Evolutionary conservation across 768 basidiomycete genomes (phyloP).

Genomic region (Trametes meyenii): DNA sequence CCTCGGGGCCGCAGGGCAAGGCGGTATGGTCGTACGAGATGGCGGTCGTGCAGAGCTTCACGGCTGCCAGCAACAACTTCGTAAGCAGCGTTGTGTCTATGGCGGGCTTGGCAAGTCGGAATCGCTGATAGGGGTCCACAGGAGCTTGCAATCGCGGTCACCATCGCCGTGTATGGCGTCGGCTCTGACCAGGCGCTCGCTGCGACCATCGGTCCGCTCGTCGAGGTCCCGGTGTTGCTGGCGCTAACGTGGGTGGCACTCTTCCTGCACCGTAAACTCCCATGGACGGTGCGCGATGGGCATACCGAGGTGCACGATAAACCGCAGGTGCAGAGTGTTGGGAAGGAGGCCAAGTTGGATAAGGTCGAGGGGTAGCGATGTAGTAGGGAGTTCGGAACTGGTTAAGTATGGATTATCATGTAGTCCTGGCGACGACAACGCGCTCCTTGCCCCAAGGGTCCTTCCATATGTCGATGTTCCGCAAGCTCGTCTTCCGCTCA

Average conservation of each 20-base stretch:
- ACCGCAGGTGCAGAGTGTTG: neutral
- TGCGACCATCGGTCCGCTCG: slow-evolving; percentile 77
- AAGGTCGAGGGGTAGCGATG: too few species aligned
- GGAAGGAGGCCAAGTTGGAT: neutral
- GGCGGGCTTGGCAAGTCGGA: neutral
- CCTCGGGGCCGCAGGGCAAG: neutral
- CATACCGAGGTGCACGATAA: neutral
- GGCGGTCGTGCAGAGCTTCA: slow-evolving; percentile 79
- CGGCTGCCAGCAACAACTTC: slow-evolving; percentile 79
- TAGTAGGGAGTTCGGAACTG: too few species aligned
- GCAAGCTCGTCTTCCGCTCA: slow-evolving; percentile 46
- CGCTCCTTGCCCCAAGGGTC: slow-evolving; percentile 82
- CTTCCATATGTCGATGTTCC: slow-evolving; percentile 65
- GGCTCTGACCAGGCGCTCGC: slow-evolving; percentile 80
- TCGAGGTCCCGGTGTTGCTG: slow-evolving; percentile 79
- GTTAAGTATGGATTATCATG: neutral
- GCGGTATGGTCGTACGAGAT: slow-evolving; percentile 58
- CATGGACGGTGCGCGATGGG: slow-evolving; percentile 1
- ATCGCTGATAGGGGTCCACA: slow-evolving; percentile 29
- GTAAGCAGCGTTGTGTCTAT: slow-evolving; percentile 40
- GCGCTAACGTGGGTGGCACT: slow-evolving; percentile 68
- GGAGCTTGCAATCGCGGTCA: slow-evolving; percentile 84
- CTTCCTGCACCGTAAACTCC: slow-evolving; percentile 20
- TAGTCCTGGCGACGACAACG: slow-evolving; percentile 54
- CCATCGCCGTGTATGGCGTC: slow-evolving; percentile 77